Conservation (phyloP, 305 asterid genomes). For the Striga hermonthica region DNA sequence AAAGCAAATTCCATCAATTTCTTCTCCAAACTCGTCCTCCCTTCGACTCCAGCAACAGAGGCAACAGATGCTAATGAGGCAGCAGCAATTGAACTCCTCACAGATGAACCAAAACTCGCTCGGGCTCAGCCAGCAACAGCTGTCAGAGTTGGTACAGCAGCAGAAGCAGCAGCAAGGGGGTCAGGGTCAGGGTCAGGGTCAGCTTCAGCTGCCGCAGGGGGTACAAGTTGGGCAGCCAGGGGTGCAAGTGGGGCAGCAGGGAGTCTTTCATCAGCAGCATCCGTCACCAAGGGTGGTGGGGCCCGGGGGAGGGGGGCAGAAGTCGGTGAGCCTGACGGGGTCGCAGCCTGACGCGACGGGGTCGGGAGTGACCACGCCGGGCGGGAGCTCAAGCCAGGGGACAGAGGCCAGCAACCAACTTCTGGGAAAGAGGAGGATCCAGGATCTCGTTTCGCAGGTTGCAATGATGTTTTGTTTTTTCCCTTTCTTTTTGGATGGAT, state of each 20-base stretch:
- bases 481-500: slow-evolving; percentile 1
- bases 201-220: slow-evolving; percentile 39
- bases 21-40: slow-evolving; percentile 71
- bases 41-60: slow-evolving; percentile 61
- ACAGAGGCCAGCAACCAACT: slow-evolving; percentile 85
- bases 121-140: slow-evolving; percentile 67
- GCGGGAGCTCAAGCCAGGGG: slow-evolving; percentile 96
- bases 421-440: slow-evolving; percentile 92
- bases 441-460: slow-evolving; percentile 87
- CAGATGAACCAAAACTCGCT: slow-evolving; percentile 62
- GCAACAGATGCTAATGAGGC: slow-evolving; percentile 57
- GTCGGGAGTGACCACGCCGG: slow-evolving; percentile 86
- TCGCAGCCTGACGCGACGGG: slow-evolving; percentile 93
- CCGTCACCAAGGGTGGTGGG: slow-evolving; percentile 67
- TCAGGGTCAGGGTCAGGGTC: slow-evolving; percentile 6
- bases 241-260: slow-evolving; percentile 38
- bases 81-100: slow-evolving; percentile 64
- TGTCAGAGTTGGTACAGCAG: slow-evolving; percentile 78
- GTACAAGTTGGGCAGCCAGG: too few species aligned
- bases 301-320: slow-evolving; percentile 74
- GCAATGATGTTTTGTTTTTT: too few species aligned
- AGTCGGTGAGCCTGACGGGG: slow-evolving; percentile 80
- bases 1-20: slow-evolving; percentile 67
- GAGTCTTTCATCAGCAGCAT: slow-evolving; percentile 56
- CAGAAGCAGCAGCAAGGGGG: slow-evolving; percentile 45